Evolutionary conservation across 306 rosid species (phyloP).

Genomic region (Corylus heterophylla): DNA sequence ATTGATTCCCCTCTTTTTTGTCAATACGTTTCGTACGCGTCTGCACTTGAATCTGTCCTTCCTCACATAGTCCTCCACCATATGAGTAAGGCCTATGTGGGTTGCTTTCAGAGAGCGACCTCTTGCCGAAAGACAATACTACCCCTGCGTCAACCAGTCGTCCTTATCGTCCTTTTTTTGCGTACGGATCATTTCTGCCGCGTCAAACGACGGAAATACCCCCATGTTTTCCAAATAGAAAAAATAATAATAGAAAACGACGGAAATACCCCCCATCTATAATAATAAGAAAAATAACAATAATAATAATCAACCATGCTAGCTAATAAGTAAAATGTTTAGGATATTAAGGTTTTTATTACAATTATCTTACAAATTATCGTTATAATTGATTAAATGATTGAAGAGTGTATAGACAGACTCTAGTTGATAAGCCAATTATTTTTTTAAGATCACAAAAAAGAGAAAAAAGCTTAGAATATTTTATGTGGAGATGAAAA

Average conservation of each 20-base stretch:
- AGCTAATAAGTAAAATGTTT: neutral
- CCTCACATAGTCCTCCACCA: conserved; percentile 96
- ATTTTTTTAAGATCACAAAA: no score
- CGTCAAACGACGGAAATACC: conserved; percentile 21
- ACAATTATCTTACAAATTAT: no score
- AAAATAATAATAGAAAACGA: no score
- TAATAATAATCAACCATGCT: no score
- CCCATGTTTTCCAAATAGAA: neutral
- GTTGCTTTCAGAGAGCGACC: conserved; percentile 20
- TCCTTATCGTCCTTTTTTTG: conserved; percentile 61
- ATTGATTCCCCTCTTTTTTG: neutral
- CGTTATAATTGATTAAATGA: no score
- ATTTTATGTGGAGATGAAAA: no score
- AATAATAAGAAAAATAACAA: no score
- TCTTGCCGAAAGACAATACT: conserved; percentile 12
- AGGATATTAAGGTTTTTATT: no score
- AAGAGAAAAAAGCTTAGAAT: no score
- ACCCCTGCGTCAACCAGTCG: conserved; percentile 30
- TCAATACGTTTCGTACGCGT: conserved; percentile 57
- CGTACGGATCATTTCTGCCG: conserved; percentile 33
- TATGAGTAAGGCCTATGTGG: conserved; percentile 34
- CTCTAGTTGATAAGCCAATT: no score
- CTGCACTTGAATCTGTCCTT: conserved; percentile 91
- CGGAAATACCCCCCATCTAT: no score
- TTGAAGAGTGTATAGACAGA: no score